Evolutionary conservation across 2,329 filamentous ascomycete species (phyloP).

Genomic region (Colletotrichum scovillei): DNA sequence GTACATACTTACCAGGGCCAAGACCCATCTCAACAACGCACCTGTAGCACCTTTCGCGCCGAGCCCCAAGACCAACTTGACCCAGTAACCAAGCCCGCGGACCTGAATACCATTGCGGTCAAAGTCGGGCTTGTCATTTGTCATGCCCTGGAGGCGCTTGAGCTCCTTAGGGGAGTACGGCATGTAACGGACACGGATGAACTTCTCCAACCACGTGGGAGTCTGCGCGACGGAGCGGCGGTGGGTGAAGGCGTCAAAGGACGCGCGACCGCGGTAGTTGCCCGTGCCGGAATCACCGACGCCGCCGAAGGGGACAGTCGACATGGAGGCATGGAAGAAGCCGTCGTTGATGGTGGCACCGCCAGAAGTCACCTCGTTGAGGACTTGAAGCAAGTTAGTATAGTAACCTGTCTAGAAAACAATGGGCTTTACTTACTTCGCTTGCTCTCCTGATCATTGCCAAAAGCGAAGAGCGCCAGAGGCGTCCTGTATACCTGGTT

Average conservation of each 20-base stretch:
- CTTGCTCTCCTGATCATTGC: constrained; percentile 80
- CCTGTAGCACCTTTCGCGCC: constrained; percentile 62
- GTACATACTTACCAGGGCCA: constrained; percentile 50
- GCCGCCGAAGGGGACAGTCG: constrained; percentile 83
- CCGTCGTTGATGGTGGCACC: constrained; percentile 75
- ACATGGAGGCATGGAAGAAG: constrained; percentile 67
- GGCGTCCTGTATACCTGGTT: constrained; percentile 87
- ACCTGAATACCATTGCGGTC: constrained; percentile 67
- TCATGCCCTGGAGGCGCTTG: constrained; percentile 55
- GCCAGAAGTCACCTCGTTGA: constrained; percentile 73
- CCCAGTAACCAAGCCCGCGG: constrained; percentile 66
- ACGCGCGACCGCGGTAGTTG: constrained; percentile 81
- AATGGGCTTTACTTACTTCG: constrained; percentile 66
- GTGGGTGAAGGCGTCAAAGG: constrained; percentile 76
- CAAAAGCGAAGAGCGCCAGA: constrained; percentile 86
- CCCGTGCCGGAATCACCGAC: constrained; percentile 84
- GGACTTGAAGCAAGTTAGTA: constrained; percentile 56
- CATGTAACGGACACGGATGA: constrained; percentile 77
- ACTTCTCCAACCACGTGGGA: constrained; percentile 73
- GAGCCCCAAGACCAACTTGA: constrained; percentile 61
- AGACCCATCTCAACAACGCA: constrained; percentile 63
- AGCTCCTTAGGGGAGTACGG: constrained; percentile 65
- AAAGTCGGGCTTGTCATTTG: constrained; percentile 65
- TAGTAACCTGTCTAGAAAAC: not conserved
- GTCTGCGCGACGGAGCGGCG: constrained; percentile 67